Conservation (phyloP, 1,284 basidiomycete species). For the Puccinia brachypodii region DNA sequence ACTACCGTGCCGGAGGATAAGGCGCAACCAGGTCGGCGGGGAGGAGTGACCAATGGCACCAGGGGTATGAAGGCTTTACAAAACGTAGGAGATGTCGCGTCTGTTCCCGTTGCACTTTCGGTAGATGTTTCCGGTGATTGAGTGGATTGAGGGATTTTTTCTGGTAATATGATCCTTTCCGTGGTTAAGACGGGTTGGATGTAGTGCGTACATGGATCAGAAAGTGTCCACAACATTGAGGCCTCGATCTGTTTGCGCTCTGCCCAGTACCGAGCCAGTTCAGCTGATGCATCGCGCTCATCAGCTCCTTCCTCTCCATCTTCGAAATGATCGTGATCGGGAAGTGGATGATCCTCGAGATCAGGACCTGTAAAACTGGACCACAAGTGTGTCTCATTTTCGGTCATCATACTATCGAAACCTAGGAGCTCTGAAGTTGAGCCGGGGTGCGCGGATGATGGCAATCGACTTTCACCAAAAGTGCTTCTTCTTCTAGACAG, state of each 20-base stretch:
- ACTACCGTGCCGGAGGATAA: slow-evolving; percentile 40
- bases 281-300: slow-evolving; percentile 30
- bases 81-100: slow-evolving; percentile 13
- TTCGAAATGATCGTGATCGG: slow-evolving; percentile 17
- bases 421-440: slow-evolving; percentile 68
- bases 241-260: slow-evolving; percentile 44
- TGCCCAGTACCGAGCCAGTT: slow-evolving; percentile 45
- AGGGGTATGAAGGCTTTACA: slow-evolving; percentile 34
- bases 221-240: slow-evolving; percentile 46
- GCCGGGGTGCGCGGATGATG: slow-evolving; percentile 71
- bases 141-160: background rate
- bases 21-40: slow-evolving; percentile 32
- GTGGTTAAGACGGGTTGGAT: slow-evolving; percentile 44
- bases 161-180: slow-evolving; percentile 23
- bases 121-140: background rate
- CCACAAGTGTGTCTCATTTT: slow-evolving; percentile 40
- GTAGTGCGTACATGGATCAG: slow-evolving; percentile 46
- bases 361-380: slow-evolving; percentile 39
- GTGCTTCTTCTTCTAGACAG: slow-evolving; percentile 66
- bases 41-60: slow-evolving; percentile 28
- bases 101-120: background rate
- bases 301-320: slow-evolving; percentile 39
- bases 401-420: slow-evolving; percentile 46
- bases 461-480: slow-evolving; percentile 68
- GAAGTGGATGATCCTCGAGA: slow-evolving; percentile 4